Percentiles rank a stretch among this genome's conserved stretches.
These are phyloP conservation scores for Pisolithus marmoratus DNA, from an alignment of 768 basidiomycete genomes.

Conservation along the genomic window DNA sequence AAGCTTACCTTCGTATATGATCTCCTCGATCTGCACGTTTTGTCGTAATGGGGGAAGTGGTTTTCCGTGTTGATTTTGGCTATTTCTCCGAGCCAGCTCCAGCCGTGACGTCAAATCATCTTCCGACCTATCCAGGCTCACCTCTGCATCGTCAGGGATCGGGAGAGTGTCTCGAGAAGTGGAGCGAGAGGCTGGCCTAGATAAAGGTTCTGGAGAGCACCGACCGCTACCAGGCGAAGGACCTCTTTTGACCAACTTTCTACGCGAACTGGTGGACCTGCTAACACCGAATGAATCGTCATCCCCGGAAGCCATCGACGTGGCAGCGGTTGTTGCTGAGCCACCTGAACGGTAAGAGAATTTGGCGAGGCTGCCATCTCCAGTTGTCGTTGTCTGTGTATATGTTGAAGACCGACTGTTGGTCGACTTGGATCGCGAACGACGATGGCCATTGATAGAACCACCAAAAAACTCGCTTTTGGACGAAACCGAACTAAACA, in stretches of 20 bases:
- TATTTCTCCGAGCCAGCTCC: slow-evolving; percentile 80
- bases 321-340: slow-evolving; percentile 59
- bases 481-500: slow-evolving; percentile 69
- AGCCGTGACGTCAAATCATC: slow-evolving; percentile 71
- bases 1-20: slow-evolving; percentile 70
- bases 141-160: slow-evolving; percentile 36
- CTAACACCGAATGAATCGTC: slow-evolving; percentile 50
- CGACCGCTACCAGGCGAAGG: slow-evolving; percentile 36
- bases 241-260: slow-evolving; percentile 40
- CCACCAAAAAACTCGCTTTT: slow-evolving; percentile 75
- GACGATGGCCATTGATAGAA: slow-evolving; percentile 61
- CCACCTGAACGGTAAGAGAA: slow-evolving; percentile 63
- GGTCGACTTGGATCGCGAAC: slow-evolving; percentile 54
- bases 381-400: slow-evolving; percentile 64
- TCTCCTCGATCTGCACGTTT: slow-evolving; percentile 51
- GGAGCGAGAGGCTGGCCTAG: slow-evolving; percentile 37
- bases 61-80: slow-evolving; percentile 64
- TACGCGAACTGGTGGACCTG: slow-evolving; percentile 41
- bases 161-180: slow-evolving; percentile 36
- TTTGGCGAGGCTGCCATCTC: slow-evolving; percentile 61
- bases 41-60: slow-evolving; percentile 33
- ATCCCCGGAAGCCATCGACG: slow-evolving; percentile 55
- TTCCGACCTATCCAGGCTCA: slow-evolving; percentile 59
- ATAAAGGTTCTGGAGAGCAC: slow-evolving; percentile 30
- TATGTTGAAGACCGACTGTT: slow-evolving; percentile 68